Conservation (phyloP, 768 basidiomycete genomes). For the Exidia glandulosa region DNA sequence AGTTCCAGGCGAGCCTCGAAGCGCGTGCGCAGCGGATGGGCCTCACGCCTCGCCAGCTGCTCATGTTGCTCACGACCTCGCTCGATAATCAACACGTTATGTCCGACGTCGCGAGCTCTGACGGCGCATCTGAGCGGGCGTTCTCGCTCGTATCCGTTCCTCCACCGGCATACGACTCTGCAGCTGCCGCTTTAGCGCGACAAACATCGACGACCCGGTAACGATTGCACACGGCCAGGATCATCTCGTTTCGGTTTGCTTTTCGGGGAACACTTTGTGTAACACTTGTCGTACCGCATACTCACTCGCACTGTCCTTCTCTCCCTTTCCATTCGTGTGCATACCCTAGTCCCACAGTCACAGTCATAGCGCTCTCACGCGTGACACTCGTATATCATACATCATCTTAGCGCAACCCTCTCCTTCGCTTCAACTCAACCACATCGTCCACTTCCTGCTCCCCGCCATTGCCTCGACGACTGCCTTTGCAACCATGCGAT, state of each 20-base stretch:
- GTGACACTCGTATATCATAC: no score
- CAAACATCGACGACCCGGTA: no score
- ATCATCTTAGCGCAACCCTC: no score
- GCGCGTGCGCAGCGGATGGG: not conserved
- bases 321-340: no score
- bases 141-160: not conserved
- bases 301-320: no score
- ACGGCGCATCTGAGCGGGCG: not conserved
- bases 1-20: not conserved
- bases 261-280: no score
- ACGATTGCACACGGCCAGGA: no score
- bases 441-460: constrained; percentile 8
- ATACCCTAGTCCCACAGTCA: no score
- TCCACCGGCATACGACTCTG: not conserved
- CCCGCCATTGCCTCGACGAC: constrained; percentile 37
- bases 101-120: not conserved
- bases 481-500: constrained; percentile 41
- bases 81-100: not conserved
- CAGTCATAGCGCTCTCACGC: no score
- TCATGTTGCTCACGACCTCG: constrained; percentile 1
- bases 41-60: not conserved
- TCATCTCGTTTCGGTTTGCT: no score
- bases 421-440: not conserved
- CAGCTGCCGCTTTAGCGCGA: no score
- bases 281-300: no score